These are phyloP conservation scores for Trametes elegans DNA, from an alignment of 768 basidiomycete genomes.

Conservation along the genomic window DNA sequence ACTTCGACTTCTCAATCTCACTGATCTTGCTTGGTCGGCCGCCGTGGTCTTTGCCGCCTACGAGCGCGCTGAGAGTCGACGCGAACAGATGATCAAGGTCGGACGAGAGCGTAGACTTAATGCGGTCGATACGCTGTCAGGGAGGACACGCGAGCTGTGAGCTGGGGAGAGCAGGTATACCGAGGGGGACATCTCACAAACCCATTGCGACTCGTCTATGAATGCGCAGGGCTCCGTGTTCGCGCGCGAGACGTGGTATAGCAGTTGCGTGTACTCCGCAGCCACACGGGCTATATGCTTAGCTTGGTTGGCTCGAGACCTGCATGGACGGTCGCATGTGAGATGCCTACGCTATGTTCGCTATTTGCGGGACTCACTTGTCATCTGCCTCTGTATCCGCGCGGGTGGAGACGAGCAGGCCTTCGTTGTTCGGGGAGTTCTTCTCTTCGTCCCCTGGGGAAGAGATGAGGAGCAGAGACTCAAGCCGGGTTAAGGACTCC, in stretches of 20 bases:
- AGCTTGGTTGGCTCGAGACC: constrained; percentile 60
- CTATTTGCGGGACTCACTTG: constrained; percentile 45
- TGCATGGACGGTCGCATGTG: too few relatives aligned
- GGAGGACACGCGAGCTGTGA: not conserved
- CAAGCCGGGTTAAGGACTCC: constrained; percentile 85
- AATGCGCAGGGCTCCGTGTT: constrained; percentile 72
- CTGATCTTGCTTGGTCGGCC: constrained; percentile 42
- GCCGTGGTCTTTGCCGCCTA: constrained; percentile 38
- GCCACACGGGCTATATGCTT: constrained; percentile 86
- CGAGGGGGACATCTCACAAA: constrained; percentile 37
- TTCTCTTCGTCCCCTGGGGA: constrained; percentile 45
- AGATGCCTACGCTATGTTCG: too few relatives aligned
- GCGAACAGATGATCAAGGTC: constrained; percentile 86
- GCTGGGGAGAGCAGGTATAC: constrained; percentile 5
- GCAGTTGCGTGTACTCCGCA: constrained; percentile 86
- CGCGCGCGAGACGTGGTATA: constrained; percentile 88
- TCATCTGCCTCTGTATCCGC: constrained; percentile 39
- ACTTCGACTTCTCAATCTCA: constrained; percentile 65
- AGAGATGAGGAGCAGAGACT: constrained; percentile 76
- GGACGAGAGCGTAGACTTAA: constrained; percentile 79
- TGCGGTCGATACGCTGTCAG: constrained; percentile 73
- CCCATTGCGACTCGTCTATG: constrained; percentile 83
- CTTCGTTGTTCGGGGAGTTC: constrained; percentile 34
- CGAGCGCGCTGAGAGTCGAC: constrained; percentile 51
- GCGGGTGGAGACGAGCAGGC: constrained; percentile 35